A percentile compares a stretch with the other conserved stretches of the same genome.
These are phyloP conservation scores for Xylariales sp. DNA, from an alignment of 2,329 filamentous ascomycete species.

Conservation along the genomic window DNA sequence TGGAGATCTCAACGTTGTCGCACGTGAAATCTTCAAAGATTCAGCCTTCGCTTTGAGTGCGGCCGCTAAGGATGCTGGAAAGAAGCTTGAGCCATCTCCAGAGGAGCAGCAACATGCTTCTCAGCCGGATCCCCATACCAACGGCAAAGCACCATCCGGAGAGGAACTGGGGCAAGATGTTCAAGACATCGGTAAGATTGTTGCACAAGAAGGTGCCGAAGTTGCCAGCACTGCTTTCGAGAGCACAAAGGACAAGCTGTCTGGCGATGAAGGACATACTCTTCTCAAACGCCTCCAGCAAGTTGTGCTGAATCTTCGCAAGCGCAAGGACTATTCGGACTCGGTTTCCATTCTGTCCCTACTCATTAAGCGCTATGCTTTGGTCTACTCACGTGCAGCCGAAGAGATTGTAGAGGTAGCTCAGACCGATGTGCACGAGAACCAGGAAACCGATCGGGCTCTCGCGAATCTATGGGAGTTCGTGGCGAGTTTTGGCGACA, in stretches of 20 bases:
- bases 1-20: slow-evolving; percentile 72
- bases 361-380: slow-evolving; percentile 73
- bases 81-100: slow-evolving; percentile 65
- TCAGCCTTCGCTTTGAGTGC: slow-evolving; percentile 75
- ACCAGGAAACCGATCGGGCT: slow-evolving; percentile 69
- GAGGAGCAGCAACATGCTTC: slow-evolving; percentile 53
- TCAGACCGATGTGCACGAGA: slow-evolving; percentile 67
- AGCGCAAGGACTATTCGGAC: slow-evolving; percentile 76
- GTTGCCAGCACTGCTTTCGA: slow-evolving; percentile 45
- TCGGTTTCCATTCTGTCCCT: slow-evolving; percentile 76
- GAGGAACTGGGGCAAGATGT: slow-evolving; percentile 60
- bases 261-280: slow-evolving; percentile 67
- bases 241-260: slow-evolving; percentile 70
- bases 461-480: slow-evolving; percentile 77
- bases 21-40: slow-evolving; percentile 80
- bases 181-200: slow-evolving; percentile 50
- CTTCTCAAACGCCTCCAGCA: slow-evolving; percentile 72
- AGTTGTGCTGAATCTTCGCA: slow-evolving; percentile 67
- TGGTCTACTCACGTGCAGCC: slow-evolving; percentile 69
- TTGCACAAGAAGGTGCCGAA: slow-evolving; percentile 36
- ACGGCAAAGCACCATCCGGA: slow-evolving; percentile 42
- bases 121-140: slow-evolving; percentile 22
- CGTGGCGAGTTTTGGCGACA: slow-evolving; percentile 73
- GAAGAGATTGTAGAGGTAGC: slow-evolving; percentile 62
- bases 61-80: slow-evolving; percentile 68